phyloP scores from a whole-genome alignment of 169 alveolate genomes.

The Blepharisma undulans region DNA sequence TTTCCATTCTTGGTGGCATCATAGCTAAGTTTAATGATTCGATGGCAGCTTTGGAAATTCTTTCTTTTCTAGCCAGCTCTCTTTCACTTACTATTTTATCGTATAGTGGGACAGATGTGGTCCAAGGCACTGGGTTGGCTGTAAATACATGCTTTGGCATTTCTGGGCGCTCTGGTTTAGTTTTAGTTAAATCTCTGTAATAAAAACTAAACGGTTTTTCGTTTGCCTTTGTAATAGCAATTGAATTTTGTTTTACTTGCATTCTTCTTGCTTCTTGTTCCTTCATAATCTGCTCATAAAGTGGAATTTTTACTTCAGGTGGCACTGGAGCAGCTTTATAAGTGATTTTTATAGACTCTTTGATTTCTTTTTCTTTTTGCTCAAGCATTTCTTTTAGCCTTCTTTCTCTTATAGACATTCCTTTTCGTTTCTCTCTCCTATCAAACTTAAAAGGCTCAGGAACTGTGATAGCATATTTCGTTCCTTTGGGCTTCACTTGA shows the following conservation, averaged over 20 bases:
- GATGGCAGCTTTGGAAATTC: constrained; percentile 51
- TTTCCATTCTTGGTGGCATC: constrained; percentile 76
- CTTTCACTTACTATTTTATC: constrained; percentile 45
- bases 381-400: constrained; percentile 56
- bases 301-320: constrained; percentile 45
- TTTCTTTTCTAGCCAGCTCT: constrained; percentile 54
- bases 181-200: constrained; percentile 48
- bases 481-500: background rate
- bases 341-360: constrained; percentile 36
- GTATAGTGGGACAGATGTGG: constrained; percentile 42
- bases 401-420: constrained; percentile 38
- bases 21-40: constrained; percentile 43
- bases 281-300: constrained; percentile 3
- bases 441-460: constrained; percentile 67
- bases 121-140: constrained; percentile 65
- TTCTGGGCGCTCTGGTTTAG: constrained; percentile 36
- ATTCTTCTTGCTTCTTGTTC: constrained; percentile 37
- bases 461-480: constrained; percentile 45
- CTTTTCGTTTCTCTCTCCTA: constrained; percentile 50
- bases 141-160: constrained; percentile 57
- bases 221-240: constrained; percentile 41
- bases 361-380: constrained; percentile 53
- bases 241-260: constrained; percentile 16
- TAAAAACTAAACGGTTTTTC: constrained; percentile 69
- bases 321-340: constrained; percentile 56